Evolutionary conservation across 2,329 filamentous ascomycete species (phyloP).

Genomic region (Neopestalotiopsis sp.): DNA sequence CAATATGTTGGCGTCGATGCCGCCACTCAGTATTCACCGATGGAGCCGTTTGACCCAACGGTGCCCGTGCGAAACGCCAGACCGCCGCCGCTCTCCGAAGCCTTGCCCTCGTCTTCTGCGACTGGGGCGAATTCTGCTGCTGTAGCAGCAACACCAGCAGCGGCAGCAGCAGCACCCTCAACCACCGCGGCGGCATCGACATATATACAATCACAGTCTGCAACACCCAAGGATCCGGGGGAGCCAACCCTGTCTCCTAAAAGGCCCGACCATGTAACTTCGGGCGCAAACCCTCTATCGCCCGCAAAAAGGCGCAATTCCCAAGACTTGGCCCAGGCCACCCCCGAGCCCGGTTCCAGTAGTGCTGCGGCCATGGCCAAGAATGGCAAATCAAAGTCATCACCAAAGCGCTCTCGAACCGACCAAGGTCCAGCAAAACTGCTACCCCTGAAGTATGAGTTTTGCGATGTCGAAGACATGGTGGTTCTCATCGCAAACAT

Average conservation of each 20-base stretch:
- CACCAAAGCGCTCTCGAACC: constrained; percentile 59
- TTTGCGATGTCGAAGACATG: constrained; percentile 82
- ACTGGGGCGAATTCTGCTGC: constrained; percentile 19
- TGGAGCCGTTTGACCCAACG: constrained; percentile 50
- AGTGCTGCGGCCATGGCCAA: background rate
- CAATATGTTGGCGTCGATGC: constrained; percentile 54
- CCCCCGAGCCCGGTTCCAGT: background rate
- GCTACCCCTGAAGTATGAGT: constrained; percentile 78
- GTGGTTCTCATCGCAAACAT: constrained; percentile 92
- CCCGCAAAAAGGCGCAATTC: constrained; percentile 51
- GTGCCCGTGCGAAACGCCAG: constrained; percentile 36
- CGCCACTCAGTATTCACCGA: constrained; percentile 54
- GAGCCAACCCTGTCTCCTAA: constrained; percentile 30
- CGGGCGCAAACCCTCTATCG: constrained; percentile 31
- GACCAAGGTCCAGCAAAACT: constrained; percentile 58
- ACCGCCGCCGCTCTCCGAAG: constrained; percentile 19
- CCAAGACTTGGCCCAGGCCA: constrained; percentile 37
- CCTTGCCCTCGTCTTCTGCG: constrained; percentile 16
- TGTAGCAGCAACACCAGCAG: background rate
- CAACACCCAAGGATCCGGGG: constrained; percentile 28
- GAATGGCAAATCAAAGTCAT: constrained; percentile 25
- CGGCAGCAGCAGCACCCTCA: background rate
- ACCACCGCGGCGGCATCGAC: constrained; percentile 11
- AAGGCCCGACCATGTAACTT: constrained; percentile 20
- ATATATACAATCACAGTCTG: constrained; percentile 21